Conservation (phyloP, 1,284 basidiomycete genomes). For the Ustilago tritici region DNA sequence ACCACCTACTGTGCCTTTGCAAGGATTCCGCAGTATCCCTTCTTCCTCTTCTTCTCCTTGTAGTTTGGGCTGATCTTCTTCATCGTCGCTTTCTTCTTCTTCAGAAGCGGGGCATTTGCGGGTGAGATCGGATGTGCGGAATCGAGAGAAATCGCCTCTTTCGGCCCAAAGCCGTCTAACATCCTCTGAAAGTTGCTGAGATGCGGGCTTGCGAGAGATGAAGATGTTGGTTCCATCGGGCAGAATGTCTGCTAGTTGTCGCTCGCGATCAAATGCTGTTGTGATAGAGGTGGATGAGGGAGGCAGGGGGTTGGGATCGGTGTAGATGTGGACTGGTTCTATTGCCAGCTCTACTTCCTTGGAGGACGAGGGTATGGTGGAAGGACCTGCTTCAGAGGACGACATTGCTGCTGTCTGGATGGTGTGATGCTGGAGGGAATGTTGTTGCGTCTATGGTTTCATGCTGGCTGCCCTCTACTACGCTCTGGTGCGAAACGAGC, state of each 20-base stretch:
- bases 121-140: conserved; percentile 22
- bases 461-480: too few species aligned
- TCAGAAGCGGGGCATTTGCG: not conserved
- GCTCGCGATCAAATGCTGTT: conserved; percentile 31
- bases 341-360: conserved; percentile 23
- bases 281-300: not conserved
- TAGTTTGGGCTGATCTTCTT: not conserved
- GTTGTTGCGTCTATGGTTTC: too few species aligned
- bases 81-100: conserved; percentile 18
- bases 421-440: not conserved
- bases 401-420: not conserved
- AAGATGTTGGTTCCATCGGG: conserved; percentile 38
- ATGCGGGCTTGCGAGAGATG: conserved; percentile 5
- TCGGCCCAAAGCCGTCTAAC: conserved; percentile 58
- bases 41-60: conserved; percentile 4
- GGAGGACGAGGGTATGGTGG: not conserved
- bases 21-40: conserved; percentile 9
- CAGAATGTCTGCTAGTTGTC: conserved; percentile 23
- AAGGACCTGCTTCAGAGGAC: conserved; percentile 17
- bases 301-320: conserved; percentile 15
- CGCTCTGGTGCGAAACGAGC: too few species aligned
- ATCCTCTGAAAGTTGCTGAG: conserved; percentile 26
- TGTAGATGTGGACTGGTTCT: conserved; percentile 44
- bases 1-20: conserved; percentile 22
- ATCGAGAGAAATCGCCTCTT: conserved; percentile 57